These are phyloP conservation scores for Nematocida homosporus DNA, from an alignment of 371 early-diverging fungal species.

Conservation along the genomic window DNA sequence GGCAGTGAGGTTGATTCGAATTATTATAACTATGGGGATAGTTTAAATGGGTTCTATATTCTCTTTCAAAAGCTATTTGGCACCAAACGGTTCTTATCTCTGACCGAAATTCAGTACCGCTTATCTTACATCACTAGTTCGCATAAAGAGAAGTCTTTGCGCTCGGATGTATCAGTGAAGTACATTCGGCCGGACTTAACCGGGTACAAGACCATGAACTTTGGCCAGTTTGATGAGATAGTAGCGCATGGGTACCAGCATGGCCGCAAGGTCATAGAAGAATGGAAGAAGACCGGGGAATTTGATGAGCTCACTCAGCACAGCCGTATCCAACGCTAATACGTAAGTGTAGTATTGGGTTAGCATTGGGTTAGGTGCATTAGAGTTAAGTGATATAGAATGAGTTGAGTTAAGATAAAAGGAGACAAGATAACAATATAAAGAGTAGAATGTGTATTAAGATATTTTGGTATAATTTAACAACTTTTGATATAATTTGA, in stretches of 20 bases:
- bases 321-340: too few relatives aligned
- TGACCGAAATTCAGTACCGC: constrained; percentile 90
- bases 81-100: constrained; percentile 77
- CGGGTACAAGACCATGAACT: constrained; percentile 82
- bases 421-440: too few relatives aligned
- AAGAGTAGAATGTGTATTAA: too few relatives aligned
- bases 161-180: constrained; percentile 80
- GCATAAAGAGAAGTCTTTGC: constrained; percentile 74
- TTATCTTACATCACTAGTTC: constrained; percentile 82
- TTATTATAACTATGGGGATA: constrained; percentile 82
- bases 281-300: constrained; percentile 77
- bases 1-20: constrained; percentile 80
- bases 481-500: too few relatives aligned
- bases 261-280: constrained; percentile 74
- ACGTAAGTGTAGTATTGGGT: too few relatives aligned
- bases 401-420: too few relatives aligned
- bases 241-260: constrained; percentile 81
- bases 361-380: too few relatives aligned
- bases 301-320: constrained; percentile 50
- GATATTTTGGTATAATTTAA: too few relatives aligned
- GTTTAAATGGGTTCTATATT: constrained; percentile 85
- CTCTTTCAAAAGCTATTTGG: constrained; percentile 76
- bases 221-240: constrained; percentile 83
- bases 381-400: too few relatives aligned
- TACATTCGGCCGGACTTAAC: constrained; percentile 77